Conservation (phyloP, 2,329 filamentous ascomycete genomes). For the Hirsutella minnesotensis region DNA sequence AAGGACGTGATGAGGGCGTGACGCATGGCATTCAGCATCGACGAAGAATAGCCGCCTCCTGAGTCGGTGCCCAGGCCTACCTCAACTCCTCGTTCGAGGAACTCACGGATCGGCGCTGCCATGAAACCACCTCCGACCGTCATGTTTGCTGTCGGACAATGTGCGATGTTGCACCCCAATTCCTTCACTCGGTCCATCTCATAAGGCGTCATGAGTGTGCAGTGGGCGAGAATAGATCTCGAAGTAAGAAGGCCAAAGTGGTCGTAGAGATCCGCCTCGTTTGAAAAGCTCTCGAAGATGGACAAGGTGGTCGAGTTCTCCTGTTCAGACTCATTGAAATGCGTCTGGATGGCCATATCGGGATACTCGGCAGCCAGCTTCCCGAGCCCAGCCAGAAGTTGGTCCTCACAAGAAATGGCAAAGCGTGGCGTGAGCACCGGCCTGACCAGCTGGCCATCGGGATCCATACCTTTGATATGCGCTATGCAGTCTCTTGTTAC, state of each 20-base stretch:
- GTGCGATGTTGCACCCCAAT: constrained; percentile 46
- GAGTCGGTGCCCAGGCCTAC: constrained; percentile 57
- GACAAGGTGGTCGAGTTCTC: constrained; percentile 43
- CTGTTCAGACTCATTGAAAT: constrained; percentile 53
- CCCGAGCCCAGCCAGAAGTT: constrained; percentile 44
- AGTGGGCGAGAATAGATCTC: constrained; percentile 53
- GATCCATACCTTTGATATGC: constrained; percentile 33
- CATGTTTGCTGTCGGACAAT: constrained; percentile 55
- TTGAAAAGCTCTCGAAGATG: constrained; percentile 43
- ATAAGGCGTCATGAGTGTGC: constrained; percentile 46
- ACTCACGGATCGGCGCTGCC: constrained; percentile 47
- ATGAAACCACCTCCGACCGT: constrained; percentile 50
- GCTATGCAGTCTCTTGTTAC: constrained; percentile 38
- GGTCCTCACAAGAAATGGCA: constrained; percentile 45
- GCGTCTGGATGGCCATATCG: constrained; percentile 48
- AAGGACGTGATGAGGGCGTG: constrained; percentile 45
- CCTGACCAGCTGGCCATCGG: constrained; percentile 27
- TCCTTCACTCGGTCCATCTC: constrained; percentile 37
- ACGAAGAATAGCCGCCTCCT: constrained; percentile 49
- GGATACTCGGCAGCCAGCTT: constrained; percentile 34
- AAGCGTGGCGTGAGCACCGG: constrained; percentile 47
- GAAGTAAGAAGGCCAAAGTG: constrained; percentile 39
- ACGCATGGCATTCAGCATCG: constrained; percentile 46
- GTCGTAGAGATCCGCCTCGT: constrained; percentile 48
- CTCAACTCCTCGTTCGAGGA: constrained; percentile 45